A percentile compares a stretch with the other conserved stretches of the same genome.
phyloP scores from a whole-genome alignment of 495 filamentous ascomycete genomes.

The Saxispiralis lemnorum region DNA sequence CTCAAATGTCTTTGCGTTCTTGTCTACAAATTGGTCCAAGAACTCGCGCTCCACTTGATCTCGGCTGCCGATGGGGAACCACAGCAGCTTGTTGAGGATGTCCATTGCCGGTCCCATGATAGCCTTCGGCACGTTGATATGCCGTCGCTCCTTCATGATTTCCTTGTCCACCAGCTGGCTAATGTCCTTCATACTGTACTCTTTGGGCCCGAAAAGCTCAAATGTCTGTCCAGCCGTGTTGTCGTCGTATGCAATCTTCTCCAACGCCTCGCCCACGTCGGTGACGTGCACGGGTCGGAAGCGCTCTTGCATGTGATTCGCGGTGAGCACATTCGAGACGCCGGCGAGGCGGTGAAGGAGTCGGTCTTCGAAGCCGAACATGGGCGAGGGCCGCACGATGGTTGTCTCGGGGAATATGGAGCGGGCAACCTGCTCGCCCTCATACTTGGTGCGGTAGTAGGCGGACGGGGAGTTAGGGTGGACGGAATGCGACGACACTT shows the following conservation, averaged over 20 bases:
- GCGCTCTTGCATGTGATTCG: conserved; percentile 82
- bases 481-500: conserved; percentile 91
- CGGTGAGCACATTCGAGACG: conserved; percentile 60
- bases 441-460: conserved; percentile 74
- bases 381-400: conserved; percentile 82
- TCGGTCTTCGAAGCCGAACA: conserved; percentile 88
- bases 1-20: conserved; percentile 81
- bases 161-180: conserved; percentile 74
- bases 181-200: conserved; percentile 80
- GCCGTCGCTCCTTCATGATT: conserved; percentile 73
- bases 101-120: conserved; percentile 54
- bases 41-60: conserved; percentile 89
- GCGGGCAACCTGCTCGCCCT: conserved; percentile 66
- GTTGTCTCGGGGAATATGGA: conserved; percentile 95
- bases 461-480: conserved; percentile 61
- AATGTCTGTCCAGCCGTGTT: conserved; percentile 75
- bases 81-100: conserved; percentile 58
- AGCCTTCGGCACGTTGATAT: conserved; percentile 78
- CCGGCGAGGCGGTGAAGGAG: conserved; percentile 74
- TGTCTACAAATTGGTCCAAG: conserved; percentile 83
- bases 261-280: conserved; percentile 76
- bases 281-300: conserved; percentile 73
- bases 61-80: conserved; percentile 71
- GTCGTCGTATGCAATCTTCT: conserved; percentile 78
- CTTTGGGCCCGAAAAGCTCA: conserved; percentile 85